These are phyloP conservation scores for Pestalotiopsis sp. DNA, from an alignment of 2,329 filamentous ascomycete genomes.

Conservation along the genomic window DNA sequence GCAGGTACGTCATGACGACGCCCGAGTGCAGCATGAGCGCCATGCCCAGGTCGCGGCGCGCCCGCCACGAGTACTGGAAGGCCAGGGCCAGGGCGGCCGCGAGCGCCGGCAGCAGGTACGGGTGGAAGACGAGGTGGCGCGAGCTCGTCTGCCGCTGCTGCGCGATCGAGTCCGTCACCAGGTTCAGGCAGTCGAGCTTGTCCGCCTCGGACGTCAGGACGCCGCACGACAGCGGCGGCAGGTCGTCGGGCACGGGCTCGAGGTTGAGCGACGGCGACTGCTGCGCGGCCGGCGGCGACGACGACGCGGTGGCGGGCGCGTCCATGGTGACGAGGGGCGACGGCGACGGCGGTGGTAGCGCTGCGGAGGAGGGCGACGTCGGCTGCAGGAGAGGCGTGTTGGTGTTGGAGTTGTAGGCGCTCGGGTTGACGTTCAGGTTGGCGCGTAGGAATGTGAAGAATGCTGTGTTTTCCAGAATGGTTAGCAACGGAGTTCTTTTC, in stretches of 20 bases:
- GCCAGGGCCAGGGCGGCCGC: constrained; percentile 43
- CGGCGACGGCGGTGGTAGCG: constrained; percentile 37
- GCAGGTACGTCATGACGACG: constrained; percentile 64
- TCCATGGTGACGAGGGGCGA: constrained; percentile 39
- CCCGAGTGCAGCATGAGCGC: constrained; percentile 61
- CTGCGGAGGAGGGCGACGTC: constrained; percentile 41
- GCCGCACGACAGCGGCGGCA: constrained; percentile 67
- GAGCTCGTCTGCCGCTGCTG: constrained; percentile 76
- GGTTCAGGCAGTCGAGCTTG: constrained; percentile 67
- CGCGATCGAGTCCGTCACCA: constrained; percentile 80
- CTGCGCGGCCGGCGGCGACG: background rate
- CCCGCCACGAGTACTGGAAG: constrained; percentile 49
- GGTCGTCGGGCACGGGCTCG: constrained; percentile 45
- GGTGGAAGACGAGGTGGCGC: constrained; percentile 65
- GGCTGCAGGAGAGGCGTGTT: constrained; percentile 68
- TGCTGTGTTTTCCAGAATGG: constrained; percentile 50
- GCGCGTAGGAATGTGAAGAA: constrained; percentile 83
- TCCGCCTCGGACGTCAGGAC: constrained; percentile 57
- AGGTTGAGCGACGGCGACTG: background rate
- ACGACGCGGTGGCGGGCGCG: constrained; percentile 35
- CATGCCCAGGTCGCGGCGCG: constrained; percentile 53
- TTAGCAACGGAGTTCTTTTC: constrained; percentile 20
- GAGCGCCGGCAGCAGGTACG: constrained; percentile 53
- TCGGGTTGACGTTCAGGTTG: constrained; percentile 71
- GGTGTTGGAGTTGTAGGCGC: constrained; percentile 62